Base-by-base conservation (phyloP, 352 stramenopile species). In the Thalassiosira hispida region DNA sequence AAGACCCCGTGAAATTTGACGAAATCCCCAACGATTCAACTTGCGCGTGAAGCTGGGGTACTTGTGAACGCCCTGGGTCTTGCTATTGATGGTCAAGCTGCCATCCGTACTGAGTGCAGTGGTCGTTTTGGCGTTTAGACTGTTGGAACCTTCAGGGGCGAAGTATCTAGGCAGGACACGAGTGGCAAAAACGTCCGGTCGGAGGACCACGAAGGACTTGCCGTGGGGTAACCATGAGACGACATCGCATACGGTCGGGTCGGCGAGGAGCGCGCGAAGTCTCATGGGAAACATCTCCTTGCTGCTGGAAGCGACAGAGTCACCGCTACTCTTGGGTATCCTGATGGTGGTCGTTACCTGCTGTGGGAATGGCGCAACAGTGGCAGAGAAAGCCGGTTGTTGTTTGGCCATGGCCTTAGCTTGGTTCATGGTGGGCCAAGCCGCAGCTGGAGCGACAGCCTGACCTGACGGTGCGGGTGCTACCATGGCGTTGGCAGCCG, bases 1-100 rank as follows among this genome's bases (percentile, higher is more conserved):
- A 11, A 82, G 68, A 51, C 87, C 87, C 65, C 79, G 59, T 7
- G 84, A 88, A 49, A 85, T 81, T 74, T 92, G 87, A 53, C 87
- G 84, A 27, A 92, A 92, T 22, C 87, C 87, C 87, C 87, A 92
- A 49, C 87, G 65, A 65, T 92, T 92, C 0, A 92, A 59, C 51
- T 92, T 92, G 52, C 87, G 42, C 2, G 84, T 91, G 35, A 92
- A 91, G 35, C 73, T 86, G 5, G 81, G 77, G 62, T 92, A 92
- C 63, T 91, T 91, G 74, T 71, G 62, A 1, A 64, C 74, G 18
- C 33, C 51, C 40, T 44, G n/a, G 16, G 47, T 29, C 47, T 23
- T 20, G 35, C 51, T 12, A 20, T 56, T 23, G 9, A 1, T 42
- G 1, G 12, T 23, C 11, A 25, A 18, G 12, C 35, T 53, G 46